Evolutionary conservation across 768 basidiomycete genomes (phyloP), one percentile per base, ranked within the genome.

Genomic region (Termitomyces sp.): DNA sequence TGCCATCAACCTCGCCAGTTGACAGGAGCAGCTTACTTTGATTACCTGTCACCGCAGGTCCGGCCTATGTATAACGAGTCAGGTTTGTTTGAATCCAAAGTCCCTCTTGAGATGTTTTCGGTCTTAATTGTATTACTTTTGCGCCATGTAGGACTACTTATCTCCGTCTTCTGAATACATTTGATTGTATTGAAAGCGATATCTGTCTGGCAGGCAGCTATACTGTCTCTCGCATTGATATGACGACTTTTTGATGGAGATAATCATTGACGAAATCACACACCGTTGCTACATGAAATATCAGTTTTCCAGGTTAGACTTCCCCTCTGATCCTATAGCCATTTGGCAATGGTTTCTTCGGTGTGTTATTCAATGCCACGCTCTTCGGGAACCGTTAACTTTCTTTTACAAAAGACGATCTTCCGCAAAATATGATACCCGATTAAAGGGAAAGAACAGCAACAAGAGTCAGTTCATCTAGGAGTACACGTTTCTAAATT

Each of bases 401-500:
- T 28, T 28, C 28, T 28, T 28, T 28, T 28, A 28, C 28, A 28
- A 28, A 28, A 4, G 28, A 28, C 28, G 28, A 28, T 28, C 28
- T 28, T 28, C 28, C 4, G 28, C 28, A 28, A 28, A 4, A 28
- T 28, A 4, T 4, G 4, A 28, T 28, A 28, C 28, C 28, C 59
- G n/a, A n/a, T n/a, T n/a, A 84, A 79, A 67, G 74, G 80, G 13
- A 87, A 80, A 67, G 79, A 81, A 59, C 56, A 77, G 11, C 74
- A 69, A 51, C 69, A 76, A 55, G 48, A 52, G 69, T 71, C 48
- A 65, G 68, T 62, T 55, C 52, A 49, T 24, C 58, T 44, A 28
- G 55, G 53, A 42, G 40, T 52, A 67, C 67, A 46, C 52, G 50
- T 40, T n/a, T 53, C 55, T 12, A 22, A 33, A 32, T 22, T 40